These are phyloP conservation scores for Paecilomyces sp. DNA, from an alignment of 2,329 filamentous ascomycete genomes.

Conservation along the genomic window DNA sequence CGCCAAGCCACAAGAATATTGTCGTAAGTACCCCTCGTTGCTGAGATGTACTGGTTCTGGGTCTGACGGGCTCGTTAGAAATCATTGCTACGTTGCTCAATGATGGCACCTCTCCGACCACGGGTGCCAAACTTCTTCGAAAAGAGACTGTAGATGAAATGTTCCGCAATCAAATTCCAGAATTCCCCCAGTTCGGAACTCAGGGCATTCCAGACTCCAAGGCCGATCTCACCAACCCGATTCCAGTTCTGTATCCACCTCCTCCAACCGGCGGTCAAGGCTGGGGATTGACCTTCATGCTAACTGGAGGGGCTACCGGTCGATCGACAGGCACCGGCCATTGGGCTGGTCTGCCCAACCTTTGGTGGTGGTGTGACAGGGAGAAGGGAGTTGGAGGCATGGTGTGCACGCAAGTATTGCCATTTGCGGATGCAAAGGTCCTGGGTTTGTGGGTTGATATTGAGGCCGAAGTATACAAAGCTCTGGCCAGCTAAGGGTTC, in stretches of 20 bases:
- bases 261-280: conserved; percentile 48
- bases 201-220: conserved; percentile 41
- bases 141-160: conserved; percentile 55
- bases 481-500: conserved; percentile 1
- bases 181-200: conserved; percentile 48
- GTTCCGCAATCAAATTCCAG: conserved; percentile 57
- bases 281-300: conserved; percentile 56
- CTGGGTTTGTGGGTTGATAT: conserved; percentile 33
- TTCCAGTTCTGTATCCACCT: conserved; percentile 46
- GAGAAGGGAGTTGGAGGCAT: conserved; percentile 53
- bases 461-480: conserved; percentile 34
- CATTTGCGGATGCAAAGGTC: conserved; percentile 41
- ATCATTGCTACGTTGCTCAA: conserved; percentile 59
- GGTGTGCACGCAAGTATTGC: conserved; percentile 45
- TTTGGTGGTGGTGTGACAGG: conserved; percentile 58
- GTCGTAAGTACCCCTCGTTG: conserved; percentile 34
- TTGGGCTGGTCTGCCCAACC: conserved; percentile 56
- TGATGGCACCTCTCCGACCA: conserved; percentile 53
- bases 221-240: conserved; percentile 40
- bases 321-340: conserved; percentile 44
- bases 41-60: background rate
- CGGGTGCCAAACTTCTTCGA: conserved; percentile 47
- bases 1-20: conserved; percentile 54
- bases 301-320: conserved; percentile 46
- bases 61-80: conserved; percentile 27